phyloP scores from a whole-genome alignment of 768 basidiomycete species.

The Exidia glandulosa region DNA sequence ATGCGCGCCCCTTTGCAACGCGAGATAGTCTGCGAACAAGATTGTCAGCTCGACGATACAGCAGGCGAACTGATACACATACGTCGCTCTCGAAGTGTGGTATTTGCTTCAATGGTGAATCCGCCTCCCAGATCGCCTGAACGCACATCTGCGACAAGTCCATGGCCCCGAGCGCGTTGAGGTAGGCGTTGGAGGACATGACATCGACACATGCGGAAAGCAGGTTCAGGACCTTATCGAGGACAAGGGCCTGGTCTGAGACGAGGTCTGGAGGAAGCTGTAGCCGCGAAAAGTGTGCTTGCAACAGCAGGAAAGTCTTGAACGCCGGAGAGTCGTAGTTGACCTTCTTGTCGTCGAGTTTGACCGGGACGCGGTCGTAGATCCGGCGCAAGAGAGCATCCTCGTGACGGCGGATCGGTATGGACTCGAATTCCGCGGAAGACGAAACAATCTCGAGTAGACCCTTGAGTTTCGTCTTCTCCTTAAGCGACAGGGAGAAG shows the following conservation, averaged over 20 bases:
- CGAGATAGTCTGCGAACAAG: constrained; percentile 48
- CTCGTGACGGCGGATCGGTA: constrained; percentile 94
- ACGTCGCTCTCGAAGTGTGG: constrained; percentile 93
- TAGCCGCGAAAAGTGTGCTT: constrained; percentile 92
- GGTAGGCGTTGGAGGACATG: constrained; percentile 93
- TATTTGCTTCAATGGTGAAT: constrained; percentile 90
- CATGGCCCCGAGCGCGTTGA: constrained; percentile 93
- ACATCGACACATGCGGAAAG: constrained; percentile 95
- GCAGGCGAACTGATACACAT: constrained; percentile 9
- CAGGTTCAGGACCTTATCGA: constrained; percentile 84
- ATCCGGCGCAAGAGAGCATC: constrained; percentile 73
- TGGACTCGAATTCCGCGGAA: constrained; percentile 88
- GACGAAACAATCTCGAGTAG: constrained; percentile 94
- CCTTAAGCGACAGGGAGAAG: constrained; percentile 88
- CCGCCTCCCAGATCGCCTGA: constrained; percentile 95
- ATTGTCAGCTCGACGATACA: not conserved
- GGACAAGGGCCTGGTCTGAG: constrained; percentile 78
- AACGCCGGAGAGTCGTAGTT: constrained; percentile 95
- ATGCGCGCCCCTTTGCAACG: constrained; percentile 75
- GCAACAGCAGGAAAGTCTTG: constrained; percentile 94
- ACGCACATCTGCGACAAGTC: constrained; percentile 98
- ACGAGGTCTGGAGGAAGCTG: constrained; percentile 88
- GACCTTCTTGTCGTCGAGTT: constrained; percentile 51
- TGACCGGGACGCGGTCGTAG: constrained; percentile 95
- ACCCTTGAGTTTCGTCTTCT: constrained; percentile 94